phyloP scores from a whole-genome alignment of 352 stramenopile genomes.

The Peronospora belbahrii region DNA sequence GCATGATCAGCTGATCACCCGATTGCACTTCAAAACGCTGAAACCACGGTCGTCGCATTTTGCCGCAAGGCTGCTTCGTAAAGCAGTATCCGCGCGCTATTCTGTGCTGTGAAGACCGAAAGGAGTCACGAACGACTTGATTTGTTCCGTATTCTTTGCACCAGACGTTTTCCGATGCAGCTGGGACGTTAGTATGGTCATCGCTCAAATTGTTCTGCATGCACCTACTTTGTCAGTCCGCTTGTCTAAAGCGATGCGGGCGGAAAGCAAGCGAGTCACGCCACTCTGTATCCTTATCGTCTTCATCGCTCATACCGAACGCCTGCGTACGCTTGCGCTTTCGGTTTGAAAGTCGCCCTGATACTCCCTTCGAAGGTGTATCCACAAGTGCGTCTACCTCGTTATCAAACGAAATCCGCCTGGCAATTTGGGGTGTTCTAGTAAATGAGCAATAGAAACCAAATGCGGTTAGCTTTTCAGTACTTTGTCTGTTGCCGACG shows the following conservation, averaged over 20 bases:
- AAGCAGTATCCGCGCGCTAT: constrained; percentile 83
- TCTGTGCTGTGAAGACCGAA: constrained; percentile 82
- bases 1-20: constrained; percentile 81
- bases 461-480: constrained; percentile 1
- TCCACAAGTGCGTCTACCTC: constrained; percentile 13
- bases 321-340: constrained; percentile 24
- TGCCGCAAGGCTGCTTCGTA: constrained; percentile 87
- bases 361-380: constrained; percentile 8
- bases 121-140: constrained; percentile 57
- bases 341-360: constrained; percentile 4
- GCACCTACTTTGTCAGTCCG: background rate
- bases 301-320: constrained; percentile 25
- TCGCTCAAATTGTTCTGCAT: background rate
- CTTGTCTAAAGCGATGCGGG: constrained; percentile 9
- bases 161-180: background rate
- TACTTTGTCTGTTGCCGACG: background rate
- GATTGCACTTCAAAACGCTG: constrained; percentile 82
- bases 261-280: constrained; percentile 24
- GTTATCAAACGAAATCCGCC: constrained; percentile 28
- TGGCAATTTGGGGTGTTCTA: constrained; percentile 28
- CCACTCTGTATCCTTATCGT: constrained; percentile 30
- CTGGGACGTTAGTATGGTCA: constrained; percentile 5
- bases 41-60: constrained; percentile 73
- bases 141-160: background rate
- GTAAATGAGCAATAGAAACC: background rate